Evolutionary conservation across 768 basidiomycete genomes (phyloP), one percentile per base, ranked within the genome.

Genomic region (Holtermannia corniformis): DNA sequence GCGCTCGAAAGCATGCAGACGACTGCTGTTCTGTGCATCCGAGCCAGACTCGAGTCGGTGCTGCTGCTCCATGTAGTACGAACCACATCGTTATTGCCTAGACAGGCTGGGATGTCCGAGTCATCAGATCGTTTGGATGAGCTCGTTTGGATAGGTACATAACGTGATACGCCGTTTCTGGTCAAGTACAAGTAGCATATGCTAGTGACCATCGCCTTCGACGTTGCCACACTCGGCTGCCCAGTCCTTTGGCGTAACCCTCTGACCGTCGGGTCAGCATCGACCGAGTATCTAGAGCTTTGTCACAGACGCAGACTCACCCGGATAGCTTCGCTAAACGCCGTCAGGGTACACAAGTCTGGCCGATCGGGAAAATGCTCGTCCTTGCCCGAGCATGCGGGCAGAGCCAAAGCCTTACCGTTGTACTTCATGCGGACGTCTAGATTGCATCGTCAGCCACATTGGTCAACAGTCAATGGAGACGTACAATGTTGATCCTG

Each of bases 361-460:
- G 85, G 86, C 11, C 76, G 76, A 1, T 83, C 84, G 2, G 79
- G 74, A 5, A 85, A 72, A 61, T 87, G 86, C 50, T 84, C 78
- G 3, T 83, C 83, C 44, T 78, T 74, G 4, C 77, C 78, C 1
- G 81, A 79, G 58, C 86, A 87, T 13, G 81, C 53, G 0, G 86
- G 85, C 4, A 87, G 73, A 2, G 73, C 47, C 73, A 86, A 70
- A 60, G 78, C 79, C 53, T 76, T 76, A 73, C 85, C 85, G 71
- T 85, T 82, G 63, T 86, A 85, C 22, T 85, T 79, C 78, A 85
- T 80, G n/a, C 86, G 80, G 44, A 87, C 75, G 61, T 78, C 82
- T 83, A 55, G n/a, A n/a, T n/a, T n/a, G n/a, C n/a, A n/a, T n/a
- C n/a, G n/a, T n/a, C n/a, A n/a, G n/a, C n/a, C 40, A 54, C 46